Evolutionary conservation across 306 rosid genomes (phyloP), one percentile per base, ranked within the genome.

Genomic region (Vigna mungo): DNA sequence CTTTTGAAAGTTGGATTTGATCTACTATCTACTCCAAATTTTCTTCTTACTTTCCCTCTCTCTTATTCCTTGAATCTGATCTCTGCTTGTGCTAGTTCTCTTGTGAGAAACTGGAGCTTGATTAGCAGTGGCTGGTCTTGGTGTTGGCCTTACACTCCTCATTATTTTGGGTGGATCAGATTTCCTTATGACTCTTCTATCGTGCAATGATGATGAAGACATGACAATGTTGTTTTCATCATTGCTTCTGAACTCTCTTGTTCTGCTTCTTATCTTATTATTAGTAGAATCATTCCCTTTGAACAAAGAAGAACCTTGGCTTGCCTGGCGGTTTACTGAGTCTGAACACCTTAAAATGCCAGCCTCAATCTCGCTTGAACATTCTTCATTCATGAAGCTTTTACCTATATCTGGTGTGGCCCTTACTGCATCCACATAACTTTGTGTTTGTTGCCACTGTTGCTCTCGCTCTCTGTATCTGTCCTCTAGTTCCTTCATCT

Each of bases 21-120:
- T 51, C 7, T 20, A 34, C 66, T 81, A 92, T 80, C 97, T 78
- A 44, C 91, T 86, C 97, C 97, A 93, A 7, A 90, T 86, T 84
- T 93, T 93, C 76, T 89, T 92, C 88, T 85, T 87, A 61, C 13
- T 85, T 2, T 93, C 96, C 84, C 92, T 90, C 83, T 90, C 97
- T 78, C 59, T 85, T 6, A 85, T 75, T 72, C 88, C 90, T 78
- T 82, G 97, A 70, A 62, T 79, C 70, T 80, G 92, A 75, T 93
- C 96, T 79, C 94, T 90, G 73, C 80, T 86, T n/a, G 82, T 90
- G 84, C 87, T 86, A 49, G 82, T 86, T 86, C 91, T 89, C 93
- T 72, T 86, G 89, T 72, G 87, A 68, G 85, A 85, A 77, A 86
- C 76, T 17, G 92, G 84, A 23, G 83, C 89, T 84, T 87, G 94